Percentiles rank a stretch among this genome's conserved stretches.
Evolutionary conservation across 805 yeast species (phyloP).

Genomic region (Zygotorulaspora florentina): DNA sequence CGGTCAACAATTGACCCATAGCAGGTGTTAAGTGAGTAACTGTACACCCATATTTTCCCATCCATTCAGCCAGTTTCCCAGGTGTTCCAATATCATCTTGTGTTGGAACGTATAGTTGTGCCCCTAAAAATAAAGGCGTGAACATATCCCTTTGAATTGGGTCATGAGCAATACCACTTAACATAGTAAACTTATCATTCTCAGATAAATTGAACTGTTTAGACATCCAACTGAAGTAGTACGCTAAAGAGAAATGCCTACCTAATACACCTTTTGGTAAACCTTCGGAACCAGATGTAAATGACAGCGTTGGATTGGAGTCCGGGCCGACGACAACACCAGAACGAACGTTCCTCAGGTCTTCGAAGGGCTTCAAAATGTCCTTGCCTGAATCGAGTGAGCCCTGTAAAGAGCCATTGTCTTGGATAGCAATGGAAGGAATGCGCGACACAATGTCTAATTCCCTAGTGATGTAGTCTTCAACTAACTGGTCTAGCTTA

Average conservation of each 20-base stretch:
- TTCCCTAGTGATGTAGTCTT: slow-evolving; percentile 68
- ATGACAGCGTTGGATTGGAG: slow-evolving; percentile 91
- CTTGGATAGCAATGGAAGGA: slow-evolving; percentile 71
- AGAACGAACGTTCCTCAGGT: slow-evolving; percentile 54
- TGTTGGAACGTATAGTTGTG: slow-evolving; percentile 87
- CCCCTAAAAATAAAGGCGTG: slow-evolving; percentile 95
- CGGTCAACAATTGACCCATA: slow-evolving; percentile 95
- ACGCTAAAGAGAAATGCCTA: slow-evolving; percentile 93
- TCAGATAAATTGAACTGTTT: slow-evolving; percentile 70
- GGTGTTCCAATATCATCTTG: slow-evolving; percentile 98
- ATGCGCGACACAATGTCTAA: slow-evolving; percentile 68
- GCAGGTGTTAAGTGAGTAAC: slow-evolving; percentile 99
- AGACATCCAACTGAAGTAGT: slow-evolving; percentile 99
- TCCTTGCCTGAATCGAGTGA: slow-evolving; percentile 38
- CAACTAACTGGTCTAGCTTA: slow-evolving; percentile 67
- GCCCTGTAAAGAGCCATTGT: slow-evolving; percentile 72
- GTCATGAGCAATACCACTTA: slow-evolving; percentile 98
- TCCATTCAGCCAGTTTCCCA: slow-evolving; percentile 96
- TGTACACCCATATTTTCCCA: slow-evolving; percentile 83
- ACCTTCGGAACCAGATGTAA: slow-evolving; percentile 98
- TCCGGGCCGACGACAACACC: slow-evolving; percentile 97
- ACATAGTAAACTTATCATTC: slow-evolving; percentile 90
- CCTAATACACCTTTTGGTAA: slow-evolving; percentile 98
- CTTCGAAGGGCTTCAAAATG: slow-evolving; percentile 44
- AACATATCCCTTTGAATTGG: slow-evolving; percentile 99